Percentiles rank a stretch among this genome's conserved stretches.
Conservation (phyloP, 768 basidiomycete species). For the Leccinum subgranulosum region DNA sequence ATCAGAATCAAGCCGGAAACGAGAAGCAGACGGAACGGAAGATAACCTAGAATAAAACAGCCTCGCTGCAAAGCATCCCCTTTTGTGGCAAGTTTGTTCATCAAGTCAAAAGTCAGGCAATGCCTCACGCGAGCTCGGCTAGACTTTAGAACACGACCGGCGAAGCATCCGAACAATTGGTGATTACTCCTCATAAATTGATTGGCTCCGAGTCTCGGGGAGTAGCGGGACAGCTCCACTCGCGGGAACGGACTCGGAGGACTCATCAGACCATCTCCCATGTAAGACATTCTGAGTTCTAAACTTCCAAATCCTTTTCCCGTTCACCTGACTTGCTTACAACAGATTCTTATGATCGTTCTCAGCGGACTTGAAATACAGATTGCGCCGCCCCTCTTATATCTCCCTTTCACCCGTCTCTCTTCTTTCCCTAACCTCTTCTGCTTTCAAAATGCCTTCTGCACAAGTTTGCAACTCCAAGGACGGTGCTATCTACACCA, state of each 20-base stretch:
- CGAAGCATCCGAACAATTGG: not conserved
- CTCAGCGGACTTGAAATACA: constrained; percentile 26
- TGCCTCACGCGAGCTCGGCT: not conserved
- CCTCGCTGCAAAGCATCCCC: not conserved
- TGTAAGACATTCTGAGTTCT: constrained; percentile 14
- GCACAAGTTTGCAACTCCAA: constrained; percentile 50
- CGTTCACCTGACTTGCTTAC: constrained; percentile 2
- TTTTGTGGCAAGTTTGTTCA: not conserved
- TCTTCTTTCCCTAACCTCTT: constrained; percentile 2
- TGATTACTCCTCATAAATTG: not conserved
- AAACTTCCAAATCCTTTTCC: constrained; percentile 5
- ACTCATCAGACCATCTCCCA: not conserved
- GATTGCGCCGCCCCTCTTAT: constrained; percentile 9
- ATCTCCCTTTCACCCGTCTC: not conserved
- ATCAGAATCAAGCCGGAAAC: not conserved
- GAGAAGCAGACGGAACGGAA: not conserved
- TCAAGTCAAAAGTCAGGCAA: not conserved
- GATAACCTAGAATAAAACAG: not conserved
- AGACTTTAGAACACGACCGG: not conserved
- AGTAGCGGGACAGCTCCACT: not conserved
- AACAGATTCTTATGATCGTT: constrained; percentile 12
- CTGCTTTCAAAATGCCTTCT: constrained; percentile 55
- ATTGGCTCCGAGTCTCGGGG: constrained; percentile 2
- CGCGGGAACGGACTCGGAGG: not conserved
- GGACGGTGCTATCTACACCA: constrained; percentile 73